Base-by-base conservation (phyloP, 306 rosid species). In the Inga laurina region DNA sequence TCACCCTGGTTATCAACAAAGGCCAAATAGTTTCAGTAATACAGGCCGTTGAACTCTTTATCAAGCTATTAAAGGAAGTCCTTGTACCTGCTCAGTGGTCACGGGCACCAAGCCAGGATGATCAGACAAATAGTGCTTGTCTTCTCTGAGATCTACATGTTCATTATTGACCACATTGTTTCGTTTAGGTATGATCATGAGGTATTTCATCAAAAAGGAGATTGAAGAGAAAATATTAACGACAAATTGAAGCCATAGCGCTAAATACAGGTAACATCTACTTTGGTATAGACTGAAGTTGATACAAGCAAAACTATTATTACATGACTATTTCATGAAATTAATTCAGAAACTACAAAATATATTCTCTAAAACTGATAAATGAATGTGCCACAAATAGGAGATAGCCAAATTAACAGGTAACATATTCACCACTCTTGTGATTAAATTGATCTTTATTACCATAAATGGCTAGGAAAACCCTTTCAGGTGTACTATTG, bases 101-200 rank as follows among this genome's bases (percentile, higher is more conserved):
- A 95, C 93, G 0, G 98, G 97, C 78, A 90, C 92, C 87, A 93
- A 46, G 74, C 98, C 98, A 15, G 96, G 98, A 86, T 91, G 98
- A 87, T 93, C 94, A 14, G 91, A 89, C 91, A 95, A 82, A 87
- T 95, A 95, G 85, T 86, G 93, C 74, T 89, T 95, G 89, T 95
- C 96, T 84, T 93, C 96, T 12, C 98, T 92, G 77, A 95, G 98
- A 91, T 95, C 98, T 95, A 85, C 46, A 62, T 11, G 44, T 46
- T 52, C 76, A 80, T 75, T 74, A 86, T 35, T 59, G 22, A 69
- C n/a, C 62, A 59, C 30, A 24, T 64, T 51, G 3, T 43, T 10
- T 72, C 11, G 7, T 72, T 22, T n/a, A 44, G 76, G 32, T 44
- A 49, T n/a, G 70, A 34, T 35, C 6, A 52, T 62, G 72, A 83